A percentile compares a stretch with the other conserved stretches of the same genome.
phyloP scores from a whole-genome alignment of 1,284 basidiomycete genomes.

The Papiliotrema laurentii region DNA sequence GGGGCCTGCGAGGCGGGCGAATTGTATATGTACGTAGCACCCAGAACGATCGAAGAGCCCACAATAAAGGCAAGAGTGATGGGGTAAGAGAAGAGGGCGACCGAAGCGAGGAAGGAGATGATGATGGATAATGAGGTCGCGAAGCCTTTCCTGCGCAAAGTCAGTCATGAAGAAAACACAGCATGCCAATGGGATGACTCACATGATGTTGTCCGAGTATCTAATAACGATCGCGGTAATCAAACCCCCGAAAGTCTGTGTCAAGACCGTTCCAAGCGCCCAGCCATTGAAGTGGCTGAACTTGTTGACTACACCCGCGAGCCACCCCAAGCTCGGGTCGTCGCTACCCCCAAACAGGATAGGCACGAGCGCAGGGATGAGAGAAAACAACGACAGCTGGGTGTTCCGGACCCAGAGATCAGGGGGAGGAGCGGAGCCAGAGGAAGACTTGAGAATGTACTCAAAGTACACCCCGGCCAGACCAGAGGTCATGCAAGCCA shows the following conservation, averaged over 20 bases:
- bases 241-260: conserved; percentile 85
- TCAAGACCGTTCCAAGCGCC: conserved; percentile 84
- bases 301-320: conserved; percentile 28
- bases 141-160: conserved; percentile 65
- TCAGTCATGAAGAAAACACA: not conserved
- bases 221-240: conserved; percentile 68
- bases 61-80: conserved; percentile 79
- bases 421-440: conserved; percentile 20
- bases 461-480: conserved; percentile 99
- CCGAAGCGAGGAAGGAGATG: conserved; percentile 84
- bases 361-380: conserved; percentile 82
- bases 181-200: conserved; percentile 8
- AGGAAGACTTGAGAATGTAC: conserved; percentile 85
- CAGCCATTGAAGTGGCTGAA: conserved; percentile 66
- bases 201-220: conserved; percentile 52
- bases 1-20: conserved; percentile 46
- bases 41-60: conserved; percentile 74
- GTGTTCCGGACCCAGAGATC: conserved; percentile 97
- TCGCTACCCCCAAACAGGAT: conserved; percentile 58
- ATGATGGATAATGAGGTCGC: conserved; percentile 90
- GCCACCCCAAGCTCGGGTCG: conserved; percentile 29
- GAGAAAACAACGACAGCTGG: conserved; percentile 88
- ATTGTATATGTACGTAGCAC: conserved; percentile 87
- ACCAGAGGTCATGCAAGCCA: conserved; percentile 92
- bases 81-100: conserved; percentile 79